Base-by-base conservation (phyloP, 176 grass and related monocot genomes). In the Musa acuminata region DNA sequence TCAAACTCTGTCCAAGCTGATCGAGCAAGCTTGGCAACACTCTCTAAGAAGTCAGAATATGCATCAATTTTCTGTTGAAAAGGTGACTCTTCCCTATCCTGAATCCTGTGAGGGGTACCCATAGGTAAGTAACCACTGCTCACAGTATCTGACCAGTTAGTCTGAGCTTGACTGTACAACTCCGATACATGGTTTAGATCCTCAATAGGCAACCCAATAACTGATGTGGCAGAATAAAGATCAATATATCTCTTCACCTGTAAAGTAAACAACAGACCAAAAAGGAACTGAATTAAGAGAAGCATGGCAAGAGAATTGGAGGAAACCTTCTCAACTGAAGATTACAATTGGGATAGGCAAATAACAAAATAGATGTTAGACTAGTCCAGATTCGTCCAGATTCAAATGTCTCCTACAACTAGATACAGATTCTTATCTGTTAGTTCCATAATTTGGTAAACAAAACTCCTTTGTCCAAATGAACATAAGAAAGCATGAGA, bases 1-100 rank as follows among this genome's bases (percentile, higher is more conserved):
- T 98, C 86, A 82, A 98, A 93, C 78, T 98, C 94, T 49, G 94
- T 98, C 94, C 94, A 98, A 59, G 90, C 90, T 82, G 88, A 91
- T 72, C 94, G 87, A 90, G 94, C 94, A 82, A 93, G 86, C 68
- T 86, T 89, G 77, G 94, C 90, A 83, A 98, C 92, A 75, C 78
- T 91, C 80, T 87, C 57, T 79, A 98, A 82, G 82, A 90, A 98
- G 43, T 87, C 51, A 64, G 86, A 89, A 78, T 93, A 93, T 80
- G 84, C 85, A 90, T 89, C 75, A 80, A 98, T 89, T 77, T 82
- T 84, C 71, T 67, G 64, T 64, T 26, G 90, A 60, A 92, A 70
- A 80, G 51, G 25, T 71, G 81, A 87, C 63, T n/a, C 51, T 64
- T 66, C 3, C 1, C 9, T 65, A 69, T 84, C 76, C 24, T 72